Conservation (phyloP, 306 rosid genomes). For the Lotus japonicus region DNA sequence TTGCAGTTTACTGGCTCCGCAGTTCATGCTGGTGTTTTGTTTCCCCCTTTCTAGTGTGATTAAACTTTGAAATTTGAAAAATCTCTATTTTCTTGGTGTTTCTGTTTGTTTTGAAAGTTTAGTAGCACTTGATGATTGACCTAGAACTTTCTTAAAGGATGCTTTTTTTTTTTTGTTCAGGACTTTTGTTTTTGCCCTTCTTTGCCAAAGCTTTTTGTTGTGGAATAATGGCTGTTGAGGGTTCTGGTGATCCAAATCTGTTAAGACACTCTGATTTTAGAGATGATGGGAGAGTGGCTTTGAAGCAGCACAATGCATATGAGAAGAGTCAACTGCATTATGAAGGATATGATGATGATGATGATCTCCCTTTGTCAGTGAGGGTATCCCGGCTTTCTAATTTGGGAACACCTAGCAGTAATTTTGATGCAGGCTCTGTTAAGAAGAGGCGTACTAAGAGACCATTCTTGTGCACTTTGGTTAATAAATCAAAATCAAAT, state of each 20-base stretch:
- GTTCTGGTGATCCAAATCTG: not conserved
- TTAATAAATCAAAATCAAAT: constrained; percentile 7
- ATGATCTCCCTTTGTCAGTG: not conserved
- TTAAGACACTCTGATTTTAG: not conserved
- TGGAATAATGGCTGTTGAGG: constrained; percentile 11
- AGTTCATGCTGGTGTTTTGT: not conserved
- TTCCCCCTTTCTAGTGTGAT: not conserved
- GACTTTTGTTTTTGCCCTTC: not conserved
- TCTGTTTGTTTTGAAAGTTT: not conserved
- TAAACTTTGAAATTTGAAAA: not conserved
- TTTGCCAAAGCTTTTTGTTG: not conserved
- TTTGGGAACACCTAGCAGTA: not conserved
- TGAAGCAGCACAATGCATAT: too few species aligned
- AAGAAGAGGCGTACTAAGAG: constrained; percentile 8
- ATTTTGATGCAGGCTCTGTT: not conserved
- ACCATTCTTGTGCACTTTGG: not conserved
- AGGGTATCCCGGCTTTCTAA: not conserved
- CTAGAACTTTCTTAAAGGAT: not conserved
- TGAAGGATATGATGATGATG: constrained; percentile 15
- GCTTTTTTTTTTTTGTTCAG: not conserved
- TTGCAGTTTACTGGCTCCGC: too few species aligned
- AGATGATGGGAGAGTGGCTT: too few species aligned
- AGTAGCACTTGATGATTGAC: not conserved
- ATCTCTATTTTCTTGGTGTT: not conserved
- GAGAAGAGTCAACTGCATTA: too few species aligned